phyloP scores from a whole-genome alignment of 345 rosid genomes.

The Salix viminalis region DNA sequence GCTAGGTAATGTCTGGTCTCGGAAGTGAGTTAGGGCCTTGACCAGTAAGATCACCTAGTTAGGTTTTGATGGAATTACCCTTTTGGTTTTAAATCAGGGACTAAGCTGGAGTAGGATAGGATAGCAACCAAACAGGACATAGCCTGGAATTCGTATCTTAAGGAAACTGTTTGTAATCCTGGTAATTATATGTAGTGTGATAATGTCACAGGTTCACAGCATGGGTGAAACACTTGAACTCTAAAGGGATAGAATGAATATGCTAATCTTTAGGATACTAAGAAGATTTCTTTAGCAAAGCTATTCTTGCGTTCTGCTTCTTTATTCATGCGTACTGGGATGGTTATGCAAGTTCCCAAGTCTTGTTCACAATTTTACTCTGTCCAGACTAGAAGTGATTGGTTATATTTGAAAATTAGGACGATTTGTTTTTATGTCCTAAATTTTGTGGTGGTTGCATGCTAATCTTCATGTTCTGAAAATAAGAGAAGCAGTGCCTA shows the following conservation, averaged over 20 bases:
- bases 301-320: not conserved
- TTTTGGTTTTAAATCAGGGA: not conserved
- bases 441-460: not conserved
- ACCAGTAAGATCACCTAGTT: not conserved
- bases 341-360: not conserved
- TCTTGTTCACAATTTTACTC: not conserved
- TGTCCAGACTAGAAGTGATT: not conserved
- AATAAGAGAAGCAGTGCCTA: not conserved
- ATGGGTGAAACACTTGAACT: not conserved
- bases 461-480: not conserved
- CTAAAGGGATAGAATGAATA: not conserved
- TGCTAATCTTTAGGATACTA: not conserved
- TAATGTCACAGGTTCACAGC: not conserved
- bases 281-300: not conserved
- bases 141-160: not conserved
- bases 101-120: not conserved
- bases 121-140: not conserved
- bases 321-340: not conserved
- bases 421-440: not conserved
- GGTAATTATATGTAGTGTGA: not conserved
- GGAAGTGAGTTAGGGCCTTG: not conserved
- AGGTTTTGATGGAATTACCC: not conserved
- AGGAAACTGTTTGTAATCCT: not conserved
- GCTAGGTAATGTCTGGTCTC: not conserved
- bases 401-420: not conserved